These are phyloP conservation scores for Apocynum venetum DNA, from an alignment of 257 asterid species.

Conservation along the genomic window DNA sequence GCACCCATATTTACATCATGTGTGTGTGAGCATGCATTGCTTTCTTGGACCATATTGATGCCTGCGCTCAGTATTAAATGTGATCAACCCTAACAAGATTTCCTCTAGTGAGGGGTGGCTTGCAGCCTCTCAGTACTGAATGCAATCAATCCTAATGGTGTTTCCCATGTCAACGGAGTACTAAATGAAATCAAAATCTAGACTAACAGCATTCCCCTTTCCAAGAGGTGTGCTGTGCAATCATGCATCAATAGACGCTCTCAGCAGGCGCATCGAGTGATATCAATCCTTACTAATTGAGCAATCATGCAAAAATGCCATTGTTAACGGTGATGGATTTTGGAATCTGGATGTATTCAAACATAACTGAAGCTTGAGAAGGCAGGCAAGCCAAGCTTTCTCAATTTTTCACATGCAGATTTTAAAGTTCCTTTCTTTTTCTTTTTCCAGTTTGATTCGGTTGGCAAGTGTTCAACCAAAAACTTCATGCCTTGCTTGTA, in stretches of 20 bases:
- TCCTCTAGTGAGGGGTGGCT: not conserved
- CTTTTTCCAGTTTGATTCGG: not conserved
- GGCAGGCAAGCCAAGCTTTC: not conserved
- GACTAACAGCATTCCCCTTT: not conserved
- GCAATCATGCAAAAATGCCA: not conserved
- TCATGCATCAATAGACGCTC: not conserved
- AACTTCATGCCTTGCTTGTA: not conserved
- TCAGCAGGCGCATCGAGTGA: not conserved
- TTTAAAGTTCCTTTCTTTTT: not conserved
- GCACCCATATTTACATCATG: too few species aligned
- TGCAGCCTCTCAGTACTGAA: not conserved
- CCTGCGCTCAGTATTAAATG: not conserved
- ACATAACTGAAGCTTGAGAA: not conserved
- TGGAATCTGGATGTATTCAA: not conserved
- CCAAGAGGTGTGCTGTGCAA: not conserved
- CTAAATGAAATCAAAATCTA: not conserved
- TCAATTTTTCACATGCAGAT: not conserved
- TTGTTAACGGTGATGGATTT: too few species aligned
- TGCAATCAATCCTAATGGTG: too few species aligned
- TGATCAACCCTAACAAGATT: not conserved
- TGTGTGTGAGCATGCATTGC: not conserved
- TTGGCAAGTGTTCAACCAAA: not conserved
- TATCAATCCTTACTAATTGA: not conserved
- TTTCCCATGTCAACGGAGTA: not conserved
- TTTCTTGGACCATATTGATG: not conserved